Evolutionary conservation across 306 rosid species (phyloP), one percentile per base, ranked within the genome.

Genomic region (Luffa acutangula): DNA sequence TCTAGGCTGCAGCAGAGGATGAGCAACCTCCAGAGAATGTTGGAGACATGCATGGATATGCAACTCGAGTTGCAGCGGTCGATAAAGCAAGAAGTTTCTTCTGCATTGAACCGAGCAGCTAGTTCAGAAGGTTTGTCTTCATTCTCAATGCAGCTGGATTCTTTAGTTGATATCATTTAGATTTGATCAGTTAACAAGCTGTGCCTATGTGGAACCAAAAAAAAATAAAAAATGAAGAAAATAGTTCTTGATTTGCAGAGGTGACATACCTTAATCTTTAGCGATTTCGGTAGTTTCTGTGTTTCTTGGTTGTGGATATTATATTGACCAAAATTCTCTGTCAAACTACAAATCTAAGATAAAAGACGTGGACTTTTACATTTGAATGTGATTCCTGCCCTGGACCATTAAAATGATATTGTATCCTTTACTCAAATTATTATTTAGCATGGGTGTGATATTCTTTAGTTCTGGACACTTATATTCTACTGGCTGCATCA

Each of bases 1-100:
- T 97, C 90, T 64, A 89, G 96, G 87, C 93, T 96, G 34, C 98
- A 93, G 72, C 97, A 96, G 76, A 91, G 94, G 88, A 93, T 96
- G 99, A 90, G 89, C 82, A 91, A 90, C 79, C 88, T 96, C 87
- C 98, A 93, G 81, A 90, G 93, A 77, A 96, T 93, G 97, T 80
- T 96, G 80, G 98, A 90, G 87, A 86, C 99, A 72, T 96, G 99
- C 82, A 93, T 96, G 99, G 99, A 96, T 85, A 96, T 96, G 99
- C 99, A 96, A 80, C 94, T 93, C 20, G 99, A 96, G 89, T 78
- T 96, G 90, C 99, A 96, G 80, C 98, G 96, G 85, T 93, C 98
- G 21, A 93, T 93, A 52, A 88, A 90, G 80, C 97, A 96, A 83
- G 99, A 96, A 86, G 99, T 96, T 71, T 93, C 99, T 79, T 95